Evolutionary conservation across 106 monocot species (phyloP), one percentile per base, ranked within the genome.

Genomic region (Agapanthus africanus): DNA sequence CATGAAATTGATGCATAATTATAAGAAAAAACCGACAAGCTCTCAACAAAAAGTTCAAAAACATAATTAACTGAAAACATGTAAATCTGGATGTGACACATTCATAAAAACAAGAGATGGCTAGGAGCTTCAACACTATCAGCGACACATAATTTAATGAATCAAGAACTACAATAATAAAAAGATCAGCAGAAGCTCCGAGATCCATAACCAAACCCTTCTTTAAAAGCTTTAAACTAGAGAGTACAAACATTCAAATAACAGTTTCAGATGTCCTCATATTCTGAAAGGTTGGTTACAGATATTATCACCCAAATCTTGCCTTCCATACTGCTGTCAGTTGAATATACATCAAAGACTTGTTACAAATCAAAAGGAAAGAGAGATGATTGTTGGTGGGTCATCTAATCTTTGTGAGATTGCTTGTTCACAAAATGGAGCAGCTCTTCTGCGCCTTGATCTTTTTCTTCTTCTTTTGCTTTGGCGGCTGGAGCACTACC

Each of bases 401-500:
- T 40, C 39, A 63, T 44, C 40, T n/a, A 46, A 30, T 73, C 79
- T 66, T 73, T 70, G 59, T 77, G 84, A 70, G 77, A 75, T 36
- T 80, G 81, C 27, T 54, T 52, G 36, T 36, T 85, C 71, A 85
- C 68, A 85, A 75, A 57, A 85, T 78, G 59, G 78, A 85, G 78
- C 85, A 85, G 63, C 42, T 57, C 66, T 78, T 85, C 67, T 85
- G 85, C 6, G 80, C 61, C 80, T 81, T 84, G 23, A 63, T 84
- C 77, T 80, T 85, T 71, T 85, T 85, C 74, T 73, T 76, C 76
- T 76, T 83, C 64, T 75, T 75, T 68, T 77, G 80, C 75, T 81
- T 85, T 26, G 85, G 85, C 19, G 85, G 85, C 69, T 85, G 85
- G n/a, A 85, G 85, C 52, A 85, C 85, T 0, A 85, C 85, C 52